Evolutionary conservation across 2,329 filamentous ascomycete genomes (phyloP).

Genomic region (Pleochaeta shiraiana): DNA sequence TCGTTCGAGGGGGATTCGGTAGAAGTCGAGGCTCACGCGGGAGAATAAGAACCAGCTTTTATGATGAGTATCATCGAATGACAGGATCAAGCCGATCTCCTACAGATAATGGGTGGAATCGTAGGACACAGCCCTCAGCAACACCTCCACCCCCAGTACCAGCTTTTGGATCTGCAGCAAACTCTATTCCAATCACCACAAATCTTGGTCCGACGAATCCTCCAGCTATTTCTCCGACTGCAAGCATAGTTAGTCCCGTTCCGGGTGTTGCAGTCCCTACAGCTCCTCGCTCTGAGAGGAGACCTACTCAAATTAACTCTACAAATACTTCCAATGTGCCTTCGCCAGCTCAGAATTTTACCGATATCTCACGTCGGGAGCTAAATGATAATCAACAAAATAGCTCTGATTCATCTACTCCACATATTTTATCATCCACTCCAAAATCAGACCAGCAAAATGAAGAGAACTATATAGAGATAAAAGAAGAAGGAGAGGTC

Average conservation of each 20-base stretch:
- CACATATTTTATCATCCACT: background rate
- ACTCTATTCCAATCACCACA: background rate
- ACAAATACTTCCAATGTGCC: background rate
- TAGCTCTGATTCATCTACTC: background rate
- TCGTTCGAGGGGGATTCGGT: slow-evolving; percentile 24
- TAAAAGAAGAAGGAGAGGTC: background rate
- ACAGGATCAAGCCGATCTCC: slow-evolving; percentile 17
- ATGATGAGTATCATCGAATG: slow-evolving; percentile 31
- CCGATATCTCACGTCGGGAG: background rate
- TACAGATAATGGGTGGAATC: slow-evolving; percentile 11
- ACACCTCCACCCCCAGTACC: slow-evolving; percentile 31
- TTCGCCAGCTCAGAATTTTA: background rate
- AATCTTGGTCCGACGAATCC: slow-evolving; percentile 5
- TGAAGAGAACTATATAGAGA: background rate
- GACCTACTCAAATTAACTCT: background rate
- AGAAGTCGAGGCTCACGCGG: slow-evolving; percentile 26
- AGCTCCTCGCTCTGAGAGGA: slow-evolving; percentile 10
- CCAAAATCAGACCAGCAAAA: background rate
- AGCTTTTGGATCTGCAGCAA: slow-evolving; percentile 27
- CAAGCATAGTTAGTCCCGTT: slow-evolving; percentile 8
- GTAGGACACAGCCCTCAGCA: slow-evolving; percentile 24
- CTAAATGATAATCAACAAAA: background rate
- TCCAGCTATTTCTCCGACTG: no score
- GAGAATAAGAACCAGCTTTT: slow-evolving; percentile 27
- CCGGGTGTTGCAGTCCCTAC: slow-evolving; percentile 14